Evolutionary conservation across 2,329 filamentous ascomycete species (phyloP).

Genomic region (Trichoderma breve): DNA sequence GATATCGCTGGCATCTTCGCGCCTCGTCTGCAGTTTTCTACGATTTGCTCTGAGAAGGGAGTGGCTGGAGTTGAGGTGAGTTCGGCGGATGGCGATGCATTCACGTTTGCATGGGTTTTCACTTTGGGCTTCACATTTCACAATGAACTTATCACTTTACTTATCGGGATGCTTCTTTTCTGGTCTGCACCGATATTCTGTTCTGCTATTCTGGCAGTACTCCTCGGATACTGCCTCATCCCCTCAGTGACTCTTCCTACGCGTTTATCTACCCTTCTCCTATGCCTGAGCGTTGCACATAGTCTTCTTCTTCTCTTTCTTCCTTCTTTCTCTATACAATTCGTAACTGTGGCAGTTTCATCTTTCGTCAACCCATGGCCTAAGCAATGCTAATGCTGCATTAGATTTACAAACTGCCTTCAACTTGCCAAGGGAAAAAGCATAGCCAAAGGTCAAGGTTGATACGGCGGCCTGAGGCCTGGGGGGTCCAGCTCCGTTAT

Average conservation of each 20-base stretch:
- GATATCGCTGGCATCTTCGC: not conserved
- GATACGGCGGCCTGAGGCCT: not conserved
- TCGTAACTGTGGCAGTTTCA: not conserved
- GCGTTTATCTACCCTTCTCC: not conserved
- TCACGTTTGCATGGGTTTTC: not conserved
- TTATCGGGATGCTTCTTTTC: not conserved
- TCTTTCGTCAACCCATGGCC: not conserved
- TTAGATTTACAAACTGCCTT: not conserved
- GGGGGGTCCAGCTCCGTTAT: not conserved
- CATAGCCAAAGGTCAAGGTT: not conserved
- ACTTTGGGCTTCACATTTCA: not conserved
- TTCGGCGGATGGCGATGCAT: not conserved
- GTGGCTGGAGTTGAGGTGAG: conserved; percentile 6
- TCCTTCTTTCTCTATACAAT: not conserved
- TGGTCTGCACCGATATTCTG: not conserved
- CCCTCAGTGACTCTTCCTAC: not conserved
- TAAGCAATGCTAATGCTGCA: not conserved
- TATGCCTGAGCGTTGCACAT: not conserved
- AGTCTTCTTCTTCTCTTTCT: not conserved
- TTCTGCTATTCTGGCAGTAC: not conserved
- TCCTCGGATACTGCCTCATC: not conserved
- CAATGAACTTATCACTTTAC: not conserved
- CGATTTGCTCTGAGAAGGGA: not conserved
- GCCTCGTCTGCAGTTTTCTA: not conserved
- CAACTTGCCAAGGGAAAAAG: not conserved